Percentiles rank a stretch among this genome's conserved stretches.
Evolutionary conservation across 345 rosid species (phyloP).

Genomic region (Fremontodendron californicum): DNA sequence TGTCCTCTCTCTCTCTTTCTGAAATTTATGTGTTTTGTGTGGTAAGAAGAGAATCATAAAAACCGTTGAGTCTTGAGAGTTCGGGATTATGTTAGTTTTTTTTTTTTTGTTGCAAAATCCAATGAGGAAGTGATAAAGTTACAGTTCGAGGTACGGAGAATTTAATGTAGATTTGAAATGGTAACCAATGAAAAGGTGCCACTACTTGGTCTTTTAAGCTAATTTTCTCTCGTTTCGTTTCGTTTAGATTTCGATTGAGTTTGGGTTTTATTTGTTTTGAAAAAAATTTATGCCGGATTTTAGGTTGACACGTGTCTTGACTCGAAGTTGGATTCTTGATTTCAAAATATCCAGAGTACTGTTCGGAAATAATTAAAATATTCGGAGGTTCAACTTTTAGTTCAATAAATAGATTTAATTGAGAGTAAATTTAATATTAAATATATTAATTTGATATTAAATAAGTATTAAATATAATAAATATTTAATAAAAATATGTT

Average conservation of each 20-base stretch:
- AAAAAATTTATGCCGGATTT: too few relatives aligned
- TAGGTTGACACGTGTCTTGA: too few relatives aligned
- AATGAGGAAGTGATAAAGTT: constrained; percentile 6
- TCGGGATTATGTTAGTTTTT: constrained; percentile 24
- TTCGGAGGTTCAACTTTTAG: too few relatives aligned
- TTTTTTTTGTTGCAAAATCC: constrained; percentile 2
- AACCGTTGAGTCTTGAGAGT: constrained; percentile 43
- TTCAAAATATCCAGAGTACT: too few relatives aligned
- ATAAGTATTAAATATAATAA: too few relatives aligned
- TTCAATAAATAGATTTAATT: too few relatives aligned
- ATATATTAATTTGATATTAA: too few relatives aligned
- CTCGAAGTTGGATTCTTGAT: too few relatives aligned
- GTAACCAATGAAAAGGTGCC: neutral
- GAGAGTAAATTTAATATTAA: too few relatives aligned
- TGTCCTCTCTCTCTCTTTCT: neutral
- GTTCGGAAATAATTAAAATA: too few relatives aligned
- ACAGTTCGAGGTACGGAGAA: neutral
- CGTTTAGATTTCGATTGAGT: neutral
- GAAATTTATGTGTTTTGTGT: neutral
- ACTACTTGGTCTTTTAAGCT: neutral
- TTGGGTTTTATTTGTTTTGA: neutral
- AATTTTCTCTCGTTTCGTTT: too few relatives aligned
- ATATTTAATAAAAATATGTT: too few relatives aligned
- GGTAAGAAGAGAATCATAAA: constrained; percentile 20
- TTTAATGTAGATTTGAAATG: neutral